phyloP scores from a whole-genome alignment of 208 protist species.

The Leishmania braziliensis region DNA sequence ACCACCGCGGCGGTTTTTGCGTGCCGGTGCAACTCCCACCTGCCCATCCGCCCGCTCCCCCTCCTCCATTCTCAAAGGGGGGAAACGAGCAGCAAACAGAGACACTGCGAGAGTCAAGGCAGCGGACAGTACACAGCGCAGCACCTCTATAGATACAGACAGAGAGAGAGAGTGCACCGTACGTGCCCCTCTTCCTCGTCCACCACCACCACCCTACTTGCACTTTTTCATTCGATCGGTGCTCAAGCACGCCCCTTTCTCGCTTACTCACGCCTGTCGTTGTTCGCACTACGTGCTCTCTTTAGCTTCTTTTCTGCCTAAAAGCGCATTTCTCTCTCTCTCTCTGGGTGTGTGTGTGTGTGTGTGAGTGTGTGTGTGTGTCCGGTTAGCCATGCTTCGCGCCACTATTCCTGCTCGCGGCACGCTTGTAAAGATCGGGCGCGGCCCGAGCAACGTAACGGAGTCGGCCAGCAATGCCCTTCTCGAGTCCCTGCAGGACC shows the following conservation, averaged over 20 bases:
- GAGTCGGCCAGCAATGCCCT: slow-evolving; percentile 83
- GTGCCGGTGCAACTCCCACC: background rate
- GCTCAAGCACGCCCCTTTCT: slow-evolving; percentile 21
- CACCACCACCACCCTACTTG: background rate
- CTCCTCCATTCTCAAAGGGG: no score
- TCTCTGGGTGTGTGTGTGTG: background rate
- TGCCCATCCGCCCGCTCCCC: background rate
- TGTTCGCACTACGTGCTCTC: background rate
- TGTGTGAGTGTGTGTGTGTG: background rate
- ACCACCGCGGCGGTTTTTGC: background rate
- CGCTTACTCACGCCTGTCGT: slow-evolving; percentile 1
- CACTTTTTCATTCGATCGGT: slow-evolving; percentile 14
- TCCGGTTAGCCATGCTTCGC: slow-evolving; percentile 39
- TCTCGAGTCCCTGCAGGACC: slow-evolving; percentile 81
- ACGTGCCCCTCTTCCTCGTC: no score
- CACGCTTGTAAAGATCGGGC: slow-evolving; percentile 84
- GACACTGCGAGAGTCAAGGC: background rate
- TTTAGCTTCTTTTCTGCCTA: background rate
- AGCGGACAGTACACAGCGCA: background rate
- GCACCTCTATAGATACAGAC: background rate
- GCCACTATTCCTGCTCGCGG: slow-evolving; percentile 41
- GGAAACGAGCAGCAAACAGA: background rate
- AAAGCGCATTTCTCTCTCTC: background rate
- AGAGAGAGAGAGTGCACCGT: background rate
- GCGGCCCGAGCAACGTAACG: slow-evolving; percentile 75